phyloP scores from a whole-genome alignment of 2,329 filamentous ascomycete species.

The Paradendryphiella salina region DNA sequence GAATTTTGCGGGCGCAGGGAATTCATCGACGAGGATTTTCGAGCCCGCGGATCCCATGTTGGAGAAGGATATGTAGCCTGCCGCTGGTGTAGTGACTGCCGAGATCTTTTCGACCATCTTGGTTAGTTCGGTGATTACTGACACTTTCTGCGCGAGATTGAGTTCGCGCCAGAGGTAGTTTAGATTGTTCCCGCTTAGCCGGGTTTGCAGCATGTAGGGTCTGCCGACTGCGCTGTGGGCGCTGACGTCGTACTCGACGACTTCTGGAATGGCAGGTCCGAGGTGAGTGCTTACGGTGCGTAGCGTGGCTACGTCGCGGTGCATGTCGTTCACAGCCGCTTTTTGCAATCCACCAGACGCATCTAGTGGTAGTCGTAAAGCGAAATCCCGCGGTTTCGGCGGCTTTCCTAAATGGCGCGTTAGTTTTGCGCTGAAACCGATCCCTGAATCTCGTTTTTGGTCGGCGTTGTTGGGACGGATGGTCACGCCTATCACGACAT shows the following conservation, averaged over 20 bases:
- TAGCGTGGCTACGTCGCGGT: background rate
- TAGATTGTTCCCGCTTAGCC: slow-evolving; percentile 2
- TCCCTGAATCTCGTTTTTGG: background rate
- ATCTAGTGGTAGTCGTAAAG: background rate
- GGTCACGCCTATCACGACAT: slow-evolving; percentile 1
- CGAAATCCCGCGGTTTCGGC: background rate
- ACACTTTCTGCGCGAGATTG: background rate
- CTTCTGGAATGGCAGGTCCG: background rate
- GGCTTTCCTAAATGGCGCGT: background rate
- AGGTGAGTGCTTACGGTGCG: background rate
- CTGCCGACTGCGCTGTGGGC: background rate
- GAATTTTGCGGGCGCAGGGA: background rate
- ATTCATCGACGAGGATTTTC: background rate
- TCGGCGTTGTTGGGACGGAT: background rate
- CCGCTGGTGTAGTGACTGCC: background rate
- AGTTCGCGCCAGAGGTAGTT: background rate
- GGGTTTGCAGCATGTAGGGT: slow-evolving; percentile 7
- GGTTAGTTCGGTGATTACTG: background rate
- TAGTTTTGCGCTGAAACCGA: background rate
- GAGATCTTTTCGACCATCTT: slow-evolving; percentile 7
- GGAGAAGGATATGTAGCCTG: background rate
- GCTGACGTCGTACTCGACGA: background rate
- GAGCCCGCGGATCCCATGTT: background rate
- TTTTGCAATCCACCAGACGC: background rate
- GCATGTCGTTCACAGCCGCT: background rate